phyloP scores from a whole-genome alignment of 345 rosid genomes.

The Diplotaxis tenuifolia region DNA sequence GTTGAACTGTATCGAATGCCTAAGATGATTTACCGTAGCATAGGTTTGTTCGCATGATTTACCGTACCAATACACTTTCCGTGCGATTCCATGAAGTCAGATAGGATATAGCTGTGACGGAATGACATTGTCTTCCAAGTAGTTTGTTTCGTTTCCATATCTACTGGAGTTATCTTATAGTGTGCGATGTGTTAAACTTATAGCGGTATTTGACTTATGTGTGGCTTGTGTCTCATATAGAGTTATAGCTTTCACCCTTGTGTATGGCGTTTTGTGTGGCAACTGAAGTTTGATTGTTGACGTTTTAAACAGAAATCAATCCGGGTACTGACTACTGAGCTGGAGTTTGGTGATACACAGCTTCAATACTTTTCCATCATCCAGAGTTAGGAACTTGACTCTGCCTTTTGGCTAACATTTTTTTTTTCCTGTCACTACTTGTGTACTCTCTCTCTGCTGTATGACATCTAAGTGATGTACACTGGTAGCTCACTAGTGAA shows the following conservation, averaged over 20 bases:
- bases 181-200: not conserved
- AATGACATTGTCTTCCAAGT: not conserved
- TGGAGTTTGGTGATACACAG: conserved; percentile 40
- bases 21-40: not conserved
- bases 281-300: conserved; percentile 30
- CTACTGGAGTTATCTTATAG: not conserved
- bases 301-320: conserved; percentile 35
- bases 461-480: conserved; percentile 28
- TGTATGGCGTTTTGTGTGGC: conserved; percentile 10
- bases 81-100: not conserved
- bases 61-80: conserved; percentile 1
- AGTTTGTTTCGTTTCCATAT: not conserved
- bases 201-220: conserved; percentile 6
- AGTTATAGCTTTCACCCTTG: not conserved
- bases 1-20: not conserved
- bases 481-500: conserved; percentile 13
- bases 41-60: not conserved
- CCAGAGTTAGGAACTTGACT: conserved; percentile 37
- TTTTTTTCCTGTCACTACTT: not conserved
- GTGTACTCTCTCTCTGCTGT: conserved; percentile 26
- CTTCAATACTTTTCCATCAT: conserved; percentile 37
- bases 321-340: conserved; percentile 34
- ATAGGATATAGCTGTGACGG: not conserved
- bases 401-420: conserved; percentile 29
- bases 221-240: conserved; percentile 10